A percentile compares a stretch with the other conserved stretches of the same genome.
Evolutionary conservation across 192 early-diverging fungal genomes (phyloP).

Genomic region (Coemansia guatemalensis): DNA sequence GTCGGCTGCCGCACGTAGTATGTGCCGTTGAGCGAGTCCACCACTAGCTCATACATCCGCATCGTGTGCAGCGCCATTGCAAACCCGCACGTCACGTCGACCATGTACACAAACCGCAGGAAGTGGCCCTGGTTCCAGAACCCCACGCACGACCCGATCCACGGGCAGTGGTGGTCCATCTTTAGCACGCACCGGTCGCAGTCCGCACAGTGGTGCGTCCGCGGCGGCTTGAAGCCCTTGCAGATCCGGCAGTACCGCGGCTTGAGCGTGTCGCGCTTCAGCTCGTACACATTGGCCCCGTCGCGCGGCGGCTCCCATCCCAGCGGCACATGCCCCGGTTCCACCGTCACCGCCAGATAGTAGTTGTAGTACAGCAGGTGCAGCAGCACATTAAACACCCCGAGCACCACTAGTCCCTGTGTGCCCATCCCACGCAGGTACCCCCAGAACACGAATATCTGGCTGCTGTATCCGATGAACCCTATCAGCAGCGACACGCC

Average conservation of each 20-base stretch:
- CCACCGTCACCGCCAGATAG: conserved; percentile 68
- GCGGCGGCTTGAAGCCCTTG: conserved; percentile 70
- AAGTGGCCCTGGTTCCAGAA: conserved; percentile 76
- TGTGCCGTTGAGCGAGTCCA: conserved; percentile 47
- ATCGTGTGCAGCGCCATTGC: conserved; percentile 73
- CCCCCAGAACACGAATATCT: conserved; percentile 64
- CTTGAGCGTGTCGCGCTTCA: conserved; percentile 64
- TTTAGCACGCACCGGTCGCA: conserved; percentile 79
- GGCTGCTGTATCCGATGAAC: conserved; percentile 62
- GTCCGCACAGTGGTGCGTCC: conserved; percentile 75
- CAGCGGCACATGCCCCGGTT: conserved; percentile 79
- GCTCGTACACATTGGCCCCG: conserved; percentile 57
- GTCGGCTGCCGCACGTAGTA: conserved; percentile 63
- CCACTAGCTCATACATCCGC: conserved; percentile 65
- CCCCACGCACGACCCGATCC: conserved; percentile 83
- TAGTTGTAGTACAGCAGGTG: conserved; percentile 87
- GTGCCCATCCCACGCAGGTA: conserved; percentile 51
- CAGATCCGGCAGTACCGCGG: conserved; percentile 72
- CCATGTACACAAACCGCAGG: conserved; percentile 60
- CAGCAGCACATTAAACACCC: conserved; percentile 77
- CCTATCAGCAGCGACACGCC: conserved; percentile 60
- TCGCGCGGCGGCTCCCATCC: conserved; percentile 45
- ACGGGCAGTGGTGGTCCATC: conserved; percentile 91
- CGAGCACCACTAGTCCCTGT: conserved; percentile 51
- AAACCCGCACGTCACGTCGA: conserved; percentile 72